Percentiles rank a stretch among this genome's conserved stretches.
phyloP scores from a whole-genome alignment of 257 asterid species.

The Nicotiana obtusifolia region DNA sequence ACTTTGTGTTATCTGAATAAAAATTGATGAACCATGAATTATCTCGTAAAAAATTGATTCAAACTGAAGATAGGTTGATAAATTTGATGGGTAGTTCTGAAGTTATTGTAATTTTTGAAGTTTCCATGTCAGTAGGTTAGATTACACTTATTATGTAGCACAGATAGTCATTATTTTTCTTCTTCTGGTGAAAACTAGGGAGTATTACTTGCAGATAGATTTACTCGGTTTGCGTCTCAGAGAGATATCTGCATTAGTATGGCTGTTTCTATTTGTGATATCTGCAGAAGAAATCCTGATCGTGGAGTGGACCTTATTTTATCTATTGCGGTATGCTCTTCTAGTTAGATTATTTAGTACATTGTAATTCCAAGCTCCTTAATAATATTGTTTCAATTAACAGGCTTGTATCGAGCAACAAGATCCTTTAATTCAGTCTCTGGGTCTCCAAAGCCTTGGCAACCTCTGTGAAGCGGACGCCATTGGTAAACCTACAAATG shows the following conservation, averaged over 20 bases:
- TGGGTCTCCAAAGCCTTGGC: constrained; percentile 86
- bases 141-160: not conserved
- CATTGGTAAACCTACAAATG: constrained; percentile 47
- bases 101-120: not conserved
- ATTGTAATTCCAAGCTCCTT: constrained; percentile 23
- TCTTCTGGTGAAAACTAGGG: constrained; percentile 45
- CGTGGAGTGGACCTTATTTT: constrained; percentile 96
- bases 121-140: not conserved
- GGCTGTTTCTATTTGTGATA: constrained; percentile 80
- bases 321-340: constrained; percentile 73
- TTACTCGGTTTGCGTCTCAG: constrained; percentile 45
- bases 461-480: constrained; percentile 98
- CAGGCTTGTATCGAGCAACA: constrained; percentile 83
- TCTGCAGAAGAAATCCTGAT: constrained; percentile 90
- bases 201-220: constrained; percentile 54
- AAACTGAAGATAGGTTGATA: not conserved
- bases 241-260: constrained; percentile 57
- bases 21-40: constrained; percentile 1
- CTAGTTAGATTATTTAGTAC: constrained; percentile 21
- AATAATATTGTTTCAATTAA: constrained; percentile 23
- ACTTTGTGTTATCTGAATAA: not conserved
- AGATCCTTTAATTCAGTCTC: constrained; percentile 73
- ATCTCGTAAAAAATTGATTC: not conserved
- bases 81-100: not conserved
- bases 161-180: not conserved